Evolutionary conservation across 306 rosid genomes (phyloP).

Genomic region (Vicia villosa): DNA sequence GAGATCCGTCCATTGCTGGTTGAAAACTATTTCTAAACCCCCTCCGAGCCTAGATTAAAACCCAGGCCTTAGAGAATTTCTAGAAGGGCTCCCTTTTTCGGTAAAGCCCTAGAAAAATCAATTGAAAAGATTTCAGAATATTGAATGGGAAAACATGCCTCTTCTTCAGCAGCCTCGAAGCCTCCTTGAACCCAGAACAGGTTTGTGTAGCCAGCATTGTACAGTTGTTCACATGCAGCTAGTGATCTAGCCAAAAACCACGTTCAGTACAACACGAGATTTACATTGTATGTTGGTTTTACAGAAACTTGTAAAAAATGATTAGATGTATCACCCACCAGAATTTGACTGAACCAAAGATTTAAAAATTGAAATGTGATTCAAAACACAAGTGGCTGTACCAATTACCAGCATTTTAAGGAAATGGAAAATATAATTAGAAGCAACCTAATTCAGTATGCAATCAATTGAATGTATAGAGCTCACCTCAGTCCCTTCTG

Average conservation of each 20-base stretch:
- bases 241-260: slow-evolving; percentile 64
- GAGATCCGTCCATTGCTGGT: no score
- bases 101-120: no score
- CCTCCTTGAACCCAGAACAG: slow-evolving; percentile 99
- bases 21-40: no score
- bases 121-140: slow-evolving; percentile 11
- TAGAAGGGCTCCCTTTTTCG: no score
- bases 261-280: slow-evolving; percentile 24
- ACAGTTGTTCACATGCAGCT: slow-evolving; percentile 87
- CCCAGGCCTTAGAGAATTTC: no score
- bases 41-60: no score
- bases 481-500: slow-evolving; percentile 87
- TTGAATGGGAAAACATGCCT: slow-evolving; percentile 53
- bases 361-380: slow-evolving; percentile 7
- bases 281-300: slow-evolving; percentile 5
- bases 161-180: slow-evolving; percentile 84
- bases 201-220: slow-evolving; percentile 78
- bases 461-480: slow-evolving; percentile 32
- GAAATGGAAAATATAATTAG: slow-evolving; percentile 9
- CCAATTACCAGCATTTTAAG: slow-evolving; percentile 26
- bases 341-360: slow-evolving; percentile 9
- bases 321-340: slow-evolving; percentile 16
- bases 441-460: slow-evolving; percentile 33
- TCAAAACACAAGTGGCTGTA: slow-evolving; percentile 17
- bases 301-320: slow-evolving; percentile 21